Percentiles rank a stretch among this genome's conserved stretches.
phyloP scores from a whole-genome alignment of 305 asterid species.

The Solanum hybrid region DNA sequence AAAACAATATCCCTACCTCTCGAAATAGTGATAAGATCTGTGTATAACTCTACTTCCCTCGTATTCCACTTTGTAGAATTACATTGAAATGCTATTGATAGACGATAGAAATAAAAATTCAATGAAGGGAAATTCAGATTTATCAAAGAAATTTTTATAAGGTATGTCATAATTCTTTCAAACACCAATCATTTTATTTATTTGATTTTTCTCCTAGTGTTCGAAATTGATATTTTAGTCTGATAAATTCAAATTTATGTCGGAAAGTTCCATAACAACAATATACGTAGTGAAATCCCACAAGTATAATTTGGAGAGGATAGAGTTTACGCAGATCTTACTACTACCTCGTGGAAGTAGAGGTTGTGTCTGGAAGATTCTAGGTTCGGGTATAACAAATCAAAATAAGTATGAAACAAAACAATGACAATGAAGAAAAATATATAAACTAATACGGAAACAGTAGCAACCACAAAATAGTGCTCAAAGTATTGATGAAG shows the following conservation, averaged over 20 bases:
- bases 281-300: neutral
- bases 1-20: neutral
- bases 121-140: neutral
- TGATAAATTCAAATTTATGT: neutral
- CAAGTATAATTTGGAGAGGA: rapidly evolving
- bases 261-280: neutral
- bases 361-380: neutral
- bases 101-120: neutral
- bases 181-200: neutral
- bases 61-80: neutral
- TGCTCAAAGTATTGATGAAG: neutral
- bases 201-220: neutral
- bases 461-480: too few species aligned
- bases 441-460: neutral
- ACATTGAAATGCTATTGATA: neutral
- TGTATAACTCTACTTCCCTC: neutral
- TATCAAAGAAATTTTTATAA: neutral
- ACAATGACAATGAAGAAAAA: neutral
- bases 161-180: neutral
- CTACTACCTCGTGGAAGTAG: neutral
- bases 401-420: neutral
- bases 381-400: neutral
- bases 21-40: neutral
- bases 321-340: neutral
- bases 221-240: neutral